These are phyloP conservation scores for Dichomitus squalens DNA, from an alignment of 1,284 basidiomycete species.

Conservation along the genomic window DNA sequence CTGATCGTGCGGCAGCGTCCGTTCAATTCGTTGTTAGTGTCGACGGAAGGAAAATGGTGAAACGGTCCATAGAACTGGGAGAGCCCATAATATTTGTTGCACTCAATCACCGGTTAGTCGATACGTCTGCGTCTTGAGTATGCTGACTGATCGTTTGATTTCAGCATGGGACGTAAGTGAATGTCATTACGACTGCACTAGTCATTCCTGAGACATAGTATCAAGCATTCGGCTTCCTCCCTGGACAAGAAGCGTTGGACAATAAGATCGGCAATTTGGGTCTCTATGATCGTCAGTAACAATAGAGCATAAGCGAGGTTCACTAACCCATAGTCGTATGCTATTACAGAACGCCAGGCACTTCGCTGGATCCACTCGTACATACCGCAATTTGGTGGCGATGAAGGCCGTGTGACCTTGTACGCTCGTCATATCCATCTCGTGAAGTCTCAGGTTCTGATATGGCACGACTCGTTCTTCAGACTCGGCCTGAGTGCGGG, in stretches of 20 bases:
- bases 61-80: conserved; percentile 39
- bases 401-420: conserved; percentile 59
- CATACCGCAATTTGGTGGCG: conserved; percentile 63
- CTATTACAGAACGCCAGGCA: conserved; percentile 23
- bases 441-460: background rate
- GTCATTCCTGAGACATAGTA: background rate
- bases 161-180: conserved; percentile 1
- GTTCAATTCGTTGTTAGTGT: background rate
- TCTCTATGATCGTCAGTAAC: conserved; percentile 49
- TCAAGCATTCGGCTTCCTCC: conserved; percentile 16
- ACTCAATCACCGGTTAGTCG: conserved; percentile 18
- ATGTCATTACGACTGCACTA: background rate
- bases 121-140: no score
- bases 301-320: no score
- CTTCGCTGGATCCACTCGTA: conserved; percentile 52
- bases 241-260: conserved; percentile 46
- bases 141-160: background rate
- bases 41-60: conserved; percentile 28
- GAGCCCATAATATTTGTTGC: conserved; percentile 26
- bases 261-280: conserved; percentile 57
- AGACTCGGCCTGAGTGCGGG: conserved; percentile 47
- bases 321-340: no score
- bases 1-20: no score
- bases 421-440: conserved; percentile 29
- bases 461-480: background rate